Percentiles rank a stretch among this genome's conserved stretches.
Evolutionary conservation across 352 stramenopile species (phyloP).

Genomic region (Pythium monospermum): DNA sequence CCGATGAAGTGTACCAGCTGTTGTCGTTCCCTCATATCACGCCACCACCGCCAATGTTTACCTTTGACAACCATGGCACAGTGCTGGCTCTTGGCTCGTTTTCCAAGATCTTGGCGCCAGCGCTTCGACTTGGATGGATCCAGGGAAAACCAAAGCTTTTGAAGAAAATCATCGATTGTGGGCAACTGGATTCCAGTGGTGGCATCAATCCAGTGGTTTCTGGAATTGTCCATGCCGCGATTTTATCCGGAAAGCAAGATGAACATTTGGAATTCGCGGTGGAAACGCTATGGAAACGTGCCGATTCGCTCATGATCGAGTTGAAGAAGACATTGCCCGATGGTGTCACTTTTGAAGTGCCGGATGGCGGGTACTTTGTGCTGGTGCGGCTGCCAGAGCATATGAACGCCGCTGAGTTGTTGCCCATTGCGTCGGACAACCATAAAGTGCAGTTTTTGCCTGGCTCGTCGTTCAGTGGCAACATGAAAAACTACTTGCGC

Average conservation of each 20-base stretch:
- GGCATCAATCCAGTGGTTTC: slow-evolving; percentile 92
- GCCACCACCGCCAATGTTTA: slow-evolving; percentile 80
- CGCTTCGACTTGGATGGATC: slow-evolving; percentile 88
- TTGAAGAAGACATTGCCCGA: slow-evolving; percentile 57
- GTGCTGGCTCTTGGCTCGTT: slow-evolving; percentile 91
- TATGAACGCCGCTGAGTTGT: slow-evolving; percentile 69
- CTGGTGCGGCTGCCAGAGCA: slow-evolving; percentile 74
- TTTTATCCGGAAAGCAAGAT: slow-evolving; percentile 63
- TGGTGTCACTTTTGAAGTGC: slow-evolving; percentile 65
- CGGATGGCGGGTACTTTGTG: slow-evolving; percentile 87
- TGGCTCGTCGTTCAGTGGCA: slow-evolving; percentile 74
- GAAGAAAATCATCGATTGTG: slow-evolving; percentile 70
- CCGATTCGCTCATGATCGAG: slow-evolving; percentile 72
- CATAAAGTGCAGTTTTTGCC: slow-evolving; percentile 87
- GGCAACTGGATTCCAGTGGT: slow-evolving; percentile 89
- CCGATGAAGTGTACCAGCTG: slow-evolving; percentile 95
- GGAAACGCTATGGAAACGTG: slow-evolving; percentile 68
- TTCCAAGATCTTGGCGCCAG: slow-evolving; percentile 93
- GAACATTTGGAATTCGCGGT: slow-evolving; percentile 73
- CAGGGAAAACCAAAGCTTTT: slow-evolving; percentile 68
- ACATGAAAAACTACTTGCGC: slow-evolving; percentile 86
- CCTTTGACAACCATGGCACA: slow-evolving; percentile 74
- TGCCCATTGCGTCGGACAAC: slow-evolving; percentile 72
- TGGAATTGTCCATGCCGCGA: slow-evolving; percentile 77
- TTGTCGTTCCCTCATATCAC: slow-evolving; percentile 88